Evolutionary conservation across 305 asterid genomes (phyloP).

Genomic region (Fraxinus sp.): DNA sequence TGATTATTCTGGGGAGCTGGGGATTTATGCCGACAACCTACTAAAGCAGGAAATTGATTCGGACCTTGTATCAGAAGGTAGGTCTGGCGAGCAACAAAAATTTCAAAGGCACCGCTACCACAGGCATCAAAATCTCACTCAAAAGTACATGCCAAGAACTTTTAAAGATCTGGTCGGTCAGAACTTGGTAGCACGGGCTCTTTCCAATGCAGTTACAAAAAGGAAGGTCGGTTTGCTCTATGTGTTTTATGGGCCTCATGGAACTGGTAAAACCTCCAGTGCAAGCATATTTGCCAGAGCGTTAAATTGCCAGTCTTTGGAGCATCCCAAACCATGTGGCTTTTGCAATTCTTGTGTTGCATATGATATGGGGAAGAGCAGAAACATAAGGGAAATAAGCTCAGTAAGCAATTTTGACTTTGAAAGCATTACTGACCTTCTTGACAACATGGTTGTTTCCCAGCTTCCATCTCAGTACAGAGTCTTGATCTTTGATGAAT

Average conservation of each 20-base stretch:
- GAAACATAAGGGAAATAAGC: conserved; percentile 71
- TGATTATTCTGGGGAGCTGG: conserved; percentile 86
- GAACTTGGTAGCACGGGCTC: conserved; percentile 80
- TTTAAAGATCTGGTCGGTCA: conserved; percentile 90
- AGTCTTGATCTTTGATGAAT: conserved; percentile 79
- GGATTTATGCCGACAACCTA: conserved; percentile 71
- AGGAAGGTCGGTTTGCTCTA: conserved; percentile 83
- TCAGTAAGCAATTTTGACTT: conserved; percentile 62
- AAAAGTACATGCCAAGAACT: conserved; percentile 80
- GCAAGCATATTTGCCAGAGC: conserved; percentile 87
- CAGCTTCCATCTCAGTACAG: conserved; percentile 58
- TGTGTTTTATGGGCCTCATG: conserved; percentile 88
- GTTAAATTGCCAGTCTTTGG: conserved; percentile 74
- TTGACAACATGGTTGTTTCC: conserved; percentile 51
- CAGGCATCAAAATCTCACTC: conserved; percentile 84
- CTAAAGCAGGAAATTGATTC: conserved; percentile 68
- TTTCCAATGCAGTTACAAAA: conserved; percentile 68
- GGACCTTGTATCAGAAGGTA: conserved; percentile 81
- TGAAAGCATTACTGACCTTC: conserved; percentile 53
- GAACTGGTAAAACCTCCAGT: conserved; percentile 92
- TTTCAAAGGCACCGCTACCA: conserved; percentile 35
- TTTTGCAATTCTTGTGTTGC: conserved; percentile 67
- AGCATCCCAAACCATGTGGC: conserved; percentile 87
- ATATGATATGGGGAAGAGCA: conserved; percentile 54
- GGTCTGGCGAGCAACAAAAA: conserved; percentile 52